These are phyloP conservation scores for Phanerodontia chrysosporium DNA, from an alignment of 768 basidiomycete genomes.

Conservation along the genomic window DNA sequence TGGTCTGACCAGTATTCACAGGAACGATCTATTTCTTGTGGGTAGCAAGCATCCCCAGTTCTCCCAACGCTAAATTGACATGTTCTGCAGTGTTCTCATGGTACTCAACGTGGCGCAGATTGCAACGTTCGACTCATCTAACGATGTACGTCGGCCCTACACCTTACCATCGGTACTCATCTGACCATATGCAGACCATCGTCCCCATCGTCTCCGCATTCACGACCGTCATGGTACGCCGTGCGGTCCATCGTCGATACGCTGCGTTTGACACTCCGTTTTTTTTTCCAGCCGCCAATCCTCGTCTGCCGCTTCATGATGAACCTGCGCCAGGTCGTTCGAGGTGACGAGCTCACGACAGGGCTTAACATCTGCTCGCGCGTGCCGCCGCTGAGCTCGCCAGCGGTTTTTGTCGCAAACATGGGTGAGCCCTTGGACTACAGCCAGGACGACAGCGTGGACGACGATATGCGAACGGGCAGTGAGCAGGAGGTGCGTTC, in stretches of 20 bases:
- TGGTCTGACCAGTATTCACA: neutral
- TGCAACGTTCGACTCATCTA: neutral
- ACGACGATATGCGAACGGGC: no score
- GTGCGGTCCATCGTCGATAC: neutral
- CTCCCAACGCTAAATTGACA: neutral
- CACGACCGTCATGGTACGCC: neutral
- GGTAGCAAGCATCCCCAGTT: neutral
- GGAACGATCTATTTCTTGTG: neutral
- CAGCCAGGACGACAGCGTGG: neutral
- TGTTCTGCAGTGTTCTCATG: neutral
- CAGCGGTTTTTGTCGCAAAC: neutral
- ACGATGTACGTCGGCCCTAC: neutral
- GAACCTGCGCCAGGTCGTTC: neutral
- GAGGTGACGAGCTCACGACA: no score
- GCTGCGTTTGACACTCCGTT: neutral
- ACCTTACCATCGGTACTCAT: no score
- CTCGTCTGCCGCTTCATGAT: conserved; percentile 1
- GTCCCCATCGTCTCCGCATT: neutral
- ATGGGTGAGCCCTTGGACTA: neutral
- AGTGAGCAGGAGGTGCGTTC: no score
- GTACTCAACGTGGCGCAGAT: neutral
- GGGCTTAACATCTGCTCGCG: no score
- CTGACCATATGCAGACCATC: neutral
- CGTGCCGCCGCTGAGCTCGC: no score
- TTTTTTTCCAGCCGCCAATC: neutral